Conservation (phyloP, 352 stramenopile genomes). For the Blastocystis sp. region DNA sequence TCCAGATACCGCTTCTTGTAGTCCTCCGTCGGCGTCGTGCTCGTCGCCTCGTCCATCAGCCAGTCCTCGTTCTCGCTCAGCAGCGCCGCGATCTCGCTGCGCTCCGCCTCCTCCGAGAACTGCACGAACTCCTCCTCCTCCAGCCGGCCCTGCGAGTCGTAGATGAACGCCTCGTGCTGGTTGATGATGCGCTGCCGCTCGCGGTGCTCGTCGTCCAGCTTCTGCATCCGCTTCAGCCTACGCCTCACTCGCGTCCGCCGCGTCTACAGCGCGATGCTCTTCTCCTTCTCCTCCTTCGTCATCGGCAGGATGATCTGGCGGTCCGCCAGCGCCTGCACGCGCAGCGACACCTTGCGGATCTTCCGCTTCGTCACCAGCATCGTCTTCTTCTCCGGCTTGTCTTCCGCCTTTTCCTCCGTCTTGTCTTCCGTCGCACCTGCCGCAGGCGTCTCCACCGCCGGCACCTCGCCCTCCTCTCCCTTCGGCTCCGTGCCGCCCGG, state of each 20-base stretch:
- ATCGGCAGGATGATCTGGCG: slow-evolving; percentile 49
- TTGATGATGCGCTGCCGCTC: slow-evolving; percentile 67
- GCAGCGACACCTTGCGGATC: slow-evolving; percentile 70
- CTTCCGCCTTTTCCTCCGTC: slow-evolving; percentile 32
- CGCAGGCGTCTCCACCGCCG: slow-evolving; percentile 6
- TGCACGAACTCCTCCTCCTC: slow-evolving; percentile 67
- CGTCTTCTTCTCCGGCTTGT: slow-evolving; percentile 72
- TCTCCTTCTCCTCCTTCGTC: not conserved
- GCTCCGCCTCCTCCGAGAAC: slow-evolving; percentile 27
- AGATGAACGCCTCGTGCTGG: slow-evolving; percentile 60
- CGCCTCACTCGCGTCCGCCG: not conserved
- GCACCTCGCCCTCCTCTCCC: slow-evolving; percentile 71
- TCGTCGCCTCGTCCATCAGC: slow-evolving; percentile 67
- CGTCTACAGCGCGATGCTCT: slow-evolving; percentile 19
- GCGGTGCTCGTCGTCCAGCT: slow-evolving; percentile 50
- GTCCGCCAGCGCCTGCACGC: slow-evolving; percentile 1
- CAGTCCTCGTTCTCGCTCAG: slow-evolving; percentile 64
- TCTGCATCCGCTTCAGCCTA: slow-evolving; percentile 42
- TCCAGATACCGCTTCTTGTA: slow-evolving; percentile 66
- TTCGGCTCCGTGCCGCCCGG: slow-evolving; percentile 72
- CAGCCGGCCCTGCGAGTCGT: slow-evolving; percentile 50
- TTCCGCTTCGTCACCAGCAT: slow-evolving; percentile 70
- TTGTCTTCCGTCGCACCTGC: not conserved
- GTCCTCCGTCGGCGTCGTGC: slow-evolving; percentile 43
- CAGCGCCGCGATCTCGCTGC: slow-evolving; percentile 30